Percentiles rank a stretch among this genome's conserved stretches.
These are phyloP conservation scores for Bretschneidera sinensis DNA, from an alignment of 345 rosid species.

Conservation along the genomic window DNA sequence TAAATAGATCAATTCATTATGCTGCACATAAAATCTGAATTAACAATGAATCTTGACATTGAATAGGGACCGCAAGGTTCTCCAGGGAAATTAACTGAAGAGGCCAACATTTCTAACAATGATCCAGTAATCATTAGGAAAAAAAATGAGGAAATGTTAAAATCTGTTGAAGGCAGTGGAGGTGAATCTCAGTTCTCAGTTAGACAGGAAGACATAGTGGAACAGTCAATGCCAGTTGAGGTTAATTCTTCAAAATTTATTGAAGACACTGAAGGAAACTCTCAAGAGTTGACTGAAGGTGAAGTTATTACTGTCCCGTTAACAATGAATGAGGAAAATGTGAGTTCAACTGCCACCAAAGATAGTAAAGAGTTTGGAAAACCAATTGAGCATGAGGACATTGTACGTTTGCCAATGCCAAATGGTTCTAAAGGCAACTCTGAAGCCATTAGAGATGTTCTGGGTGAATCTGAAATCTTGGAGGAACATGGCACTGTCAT, in stretches of 20 bases:
- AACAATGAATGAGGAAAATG: not conserved
- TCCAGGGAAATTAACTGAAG: slow-evolving; percentile 8
- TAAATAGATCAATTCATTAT: slow-evolving; percentile 7
- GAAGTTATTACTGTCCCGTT: not conserved
- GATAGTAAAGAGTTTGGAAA: not conserved
- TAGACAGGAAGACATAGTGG: slow-evolving; percentile 1
- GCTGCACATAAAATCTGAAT: slow-evolving; percentile 5
- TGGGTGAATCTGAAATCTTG: slow-evolving; percentile 12
- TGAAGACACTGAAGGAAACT: not conserved
- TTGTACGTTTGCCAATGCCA: not conserved
- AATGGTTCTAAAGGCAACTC: not conserved
- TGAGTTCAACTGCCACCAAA: not conserved
- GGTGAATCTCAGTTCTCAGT: slow-evolving; percentile 8
- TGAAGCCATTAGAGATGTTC: slow-evolving; percentile 14
- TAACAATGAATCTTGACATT: slow-evolving; percentile 15
- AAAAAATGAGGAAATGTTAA: slow-evolving; percentile 2
- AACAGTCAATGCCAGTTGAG: not conserved
- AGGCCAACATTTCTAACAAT: slow-evolving; percentile 1
- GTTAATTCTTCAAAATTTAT: not conserved
- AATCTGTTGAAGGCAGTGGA: not conserved
- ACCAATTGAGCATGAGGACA: not conserved
- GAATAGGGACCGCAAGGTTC: slow-evolving; percentile 21
- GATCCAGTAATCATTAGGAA: slow-evolving; percentile 7
- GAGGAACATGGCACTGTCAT: slow-evolving; percentile 11
- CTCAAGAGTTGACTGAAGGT: not conserved